Evolutionary conservation across 257 asterid genomes (phyloP).

Genomic region (Perilla frutescens): DNA sequence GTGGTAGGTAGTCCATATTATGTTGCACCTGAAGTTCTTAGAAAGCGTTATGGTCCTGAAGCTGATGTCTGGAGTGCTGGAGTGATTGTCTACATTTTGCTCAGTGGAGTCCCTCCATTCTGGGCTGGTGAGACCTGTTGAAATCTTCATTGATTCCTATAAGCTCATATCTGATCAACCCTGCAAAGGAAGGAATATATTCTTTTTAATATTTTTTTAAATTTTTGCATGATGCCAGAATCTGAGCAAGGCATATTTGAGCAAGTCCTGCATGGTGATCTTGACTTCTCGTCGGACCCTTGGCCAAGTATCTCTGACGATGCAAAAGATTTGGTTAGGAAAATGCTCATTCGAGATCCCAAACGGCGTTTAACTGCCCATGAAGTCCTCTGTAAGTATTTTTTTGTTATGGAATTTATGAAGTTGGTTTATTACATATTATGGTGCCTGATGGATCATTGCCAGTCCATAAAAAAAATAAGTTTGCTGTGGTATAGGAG

Average conservation of each 20-base stretch:
- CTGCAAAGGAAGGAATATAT: slow-evolving; percentile 1
- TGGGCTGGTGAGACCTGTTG: slow-evolving; percentile 80
- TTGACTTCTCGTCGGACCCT: slow-evolving; percentile 87
- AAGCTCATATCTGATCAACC: background rate
- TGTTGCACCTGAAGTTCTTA: slow-evolving; percentile 96
- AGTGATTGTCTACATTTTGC: slow-evolving; percentile 87
- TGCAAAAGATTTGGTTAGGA: slow-evolving; percentile 90
- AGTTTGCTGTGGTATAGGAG: background rate
- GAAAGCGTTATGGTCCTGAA: slow-evolving; percentile 86
- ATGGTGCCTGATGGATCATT: background rate
- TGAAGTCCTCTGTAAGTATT: slow-evolving; percentile 83
- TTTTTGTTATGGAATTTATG: slow-evolving; percentile 19
- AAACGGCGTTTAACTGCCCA: slow-evolving; percentile 85
- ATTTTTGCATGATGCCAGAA: slow-evolving; percentile 49
- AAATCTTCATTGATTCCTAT: background rate
- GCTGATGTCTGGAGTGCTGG: slow-evolving; percentile 99
- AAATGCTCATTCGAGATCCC: slow-evolving; percentile 93
- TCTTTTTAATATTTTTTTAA: background rate
- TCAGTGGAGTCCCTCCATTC: slow-evolving; percentile 97
- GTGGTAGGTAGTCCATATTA: slow-evolving; percentile 98
- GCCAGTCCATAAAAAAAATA: background rate
- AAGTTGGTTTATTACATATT: background rate
- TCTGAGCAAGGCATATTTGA: slow-evolving; percentile 90
- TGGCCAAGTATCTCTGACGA: slow-evolving; percentile 93
- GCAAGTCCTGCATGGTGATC: slow-evolving; percentile 93